These are phyloP conservation scores for Saprolegnia diclina DNA, from an alignment of 352 stramenopile genomes.

Conservation along the genomic window DNA sequence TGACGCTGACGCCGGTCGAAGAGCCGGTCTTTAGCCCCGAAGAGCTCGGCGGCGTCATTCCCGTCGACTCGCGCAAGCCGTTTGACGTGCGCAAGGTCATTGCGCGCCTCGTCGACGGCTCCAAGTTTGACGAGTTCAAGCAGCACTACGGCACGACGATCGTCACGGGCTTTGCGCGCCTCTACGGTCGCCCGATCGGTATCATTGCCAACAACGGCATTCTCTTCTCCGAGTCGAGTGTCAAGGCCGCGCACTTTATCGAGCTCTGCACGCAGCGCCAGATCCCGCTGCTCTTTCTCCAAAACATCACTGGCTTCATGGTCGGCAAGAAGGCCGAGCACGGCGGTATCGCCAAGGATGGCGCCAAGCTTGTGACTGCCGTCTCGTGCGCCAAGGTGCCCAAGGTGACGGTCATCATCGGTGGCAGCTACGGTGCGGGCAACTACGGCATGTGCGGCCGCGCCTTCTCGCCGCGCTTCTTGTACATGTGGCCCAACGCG, in stretches of 20 bases:
- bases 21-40: conserved; percentile 89
- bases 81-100: conserved; percentile 96
- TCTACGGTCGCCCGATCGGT: conserved; percentile 93
- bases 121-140: conserved; percentile 98
- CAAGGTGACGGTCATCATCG: conserved; percentile 97
- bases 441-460: conserved; percentile 98
- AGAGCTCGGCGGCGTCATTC: conserved; percentile 93
- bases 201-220: conserved; percentile 99
- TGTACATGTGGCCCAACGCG: conserved; percentile 98
- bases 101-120: conserved; percentile 94
- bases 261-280: conserved; percentile 94
- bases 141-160: conserved; percentile 94
- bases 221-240: conserved; percentile 87
- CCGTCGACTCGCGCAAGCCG: conserved; percentile 90
- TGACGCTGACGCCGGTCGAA: conserved; percentile 66
- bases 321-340: conserved; percentile 96
- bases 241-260: conserved; percentile 97
- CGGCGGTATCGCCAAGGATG: conserved; percentile 96
- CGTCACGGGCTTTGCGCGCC: conserved; percentile 93
- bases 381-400: conserved; percentile 93
- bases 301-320: conserved; percentile 99
- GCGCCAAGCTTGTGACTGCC: conserved; percentile 93
- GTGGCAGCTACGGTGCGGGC: conserved; percentile 93
- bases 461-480: conserved; percentile 93
- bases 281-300: conserved; percentile 97